Evolutionary conservation across 1,139 yeast genomes (phyloP).

Genomic region (Taphrina communis): DNA sequence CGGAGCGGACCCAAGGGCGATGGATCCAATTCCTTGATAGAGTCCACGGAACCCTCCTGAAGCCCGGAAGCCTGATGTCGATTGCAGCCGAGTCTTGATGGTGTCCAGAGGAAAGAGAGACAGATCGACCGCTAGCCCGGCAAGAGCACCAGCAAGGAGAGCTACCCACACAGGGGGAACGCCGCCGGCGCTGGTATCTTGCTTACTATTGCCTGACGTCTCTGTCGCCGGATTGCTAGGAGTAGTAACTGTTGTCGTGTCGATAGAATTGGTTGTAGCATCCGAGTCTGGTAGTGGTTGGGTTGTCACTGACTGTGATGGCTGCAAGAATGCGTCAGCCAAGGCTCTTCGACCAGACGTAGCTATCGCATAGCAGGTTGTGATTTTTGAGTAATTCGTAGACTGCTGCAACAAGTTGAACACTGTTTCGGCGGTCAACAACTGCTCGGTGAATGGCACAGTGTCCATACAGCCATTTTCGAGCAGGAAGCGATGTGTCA

Average conservation of each 20-base stretch:
- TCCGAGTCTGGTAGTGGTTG: not conserved
- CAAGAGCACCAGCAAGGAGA: conserved; percentile 73
- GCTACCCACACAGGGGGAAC: conserved; percentile 17
- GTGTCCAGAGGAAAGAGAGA: conserved; percentile 97
- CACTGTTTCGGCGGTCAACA: not conserved
- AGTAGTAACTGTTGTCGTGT: not conserved
- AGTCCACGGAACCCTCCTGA: conserved; percentile 95
- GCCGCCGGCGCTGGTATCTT: not conserved
- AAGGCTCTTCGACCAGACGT: conserved; percentile 14
- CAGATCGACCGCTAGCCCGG: conserved; percentile 93
- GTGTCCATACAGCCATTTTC: conserved; percentile 4
- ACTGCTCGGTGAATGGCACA: not conserved
- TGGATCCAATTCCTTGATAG: conserved; percentile 89
- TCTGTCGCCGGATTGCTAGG: not conserved
- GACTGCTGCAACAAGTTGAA: not conserved
- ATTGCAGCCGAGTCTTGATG: conserved; percentile 88
- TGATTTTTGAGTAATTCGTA: not conserved
- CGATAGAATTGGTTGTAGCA: no score
- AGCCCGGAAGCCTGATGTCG: conserved; percentile 87
- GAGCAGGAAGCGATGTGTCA: not conserved
- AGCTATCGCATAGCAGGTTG: conserved; percentile 14
- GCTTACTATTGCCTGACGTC: not conserved
- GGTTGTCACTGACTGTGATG: not conserved
- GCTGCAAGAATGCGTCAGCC: conserved; percentile 3
- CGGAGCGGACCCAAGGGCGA: conserved; percentile 95